Conservation (phyloP, 2,329 filamentous ascomycete species). For the Volutella citrinella region DNA sequence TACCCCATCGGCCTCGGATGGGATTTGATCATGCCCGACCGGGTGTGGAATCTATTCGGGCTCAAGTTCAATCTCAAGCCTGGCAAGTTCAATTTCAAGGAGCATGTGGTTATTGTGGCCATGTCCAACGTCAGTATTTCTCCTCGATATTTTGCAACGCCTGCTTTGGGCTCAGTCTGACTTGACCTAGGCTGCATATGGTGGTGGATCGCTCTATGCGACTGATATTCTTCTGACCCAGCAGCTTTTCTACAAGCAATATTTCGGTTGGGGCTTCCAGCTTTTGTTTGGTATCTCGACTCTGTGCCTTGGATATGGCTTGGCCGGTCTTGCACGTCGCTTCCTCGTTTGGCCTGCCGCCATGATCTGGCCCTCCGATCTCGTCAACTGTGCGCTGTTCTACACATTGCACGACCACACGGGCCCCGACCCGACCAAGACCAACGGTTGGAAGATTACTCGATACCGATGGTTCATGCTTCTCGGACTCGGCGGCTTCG, state of each 20-base stretch:
- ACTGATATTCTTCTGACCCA: constrained; percentile 50
- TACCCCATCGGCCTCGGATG: constrained; percentile 56
- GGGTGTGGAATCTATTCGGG: constrained; percentile 48
- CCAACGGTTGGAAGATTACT: constrained; percentile 61
- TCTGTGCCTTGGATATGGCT: constrained; percentile 55
- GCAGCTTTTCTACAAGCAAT: constrained; percentile 55
- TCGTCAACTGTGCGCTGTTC: constrained; percentile 53
- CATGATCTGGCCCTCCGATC: constrained; percentile 56
- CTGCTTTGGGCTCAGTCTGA: constrained; percentile 14
- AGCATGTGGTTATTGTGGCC: constrained; percentile 59
- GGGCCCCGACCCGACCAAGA: constrained; percentile 44
- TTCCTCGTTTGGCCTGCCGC: constrained; percentile 54
- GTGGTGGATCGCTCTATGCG: constrained; percentile 55
- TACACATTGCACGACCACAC: constrained; percentile 45
- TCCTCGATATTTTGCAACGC: not conserved
- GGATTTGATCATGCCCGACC: constrained; percentile 54
- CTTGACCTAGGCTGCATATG: constrained; percentile 49
- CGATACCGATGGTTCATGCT: constrained; percentile 62
- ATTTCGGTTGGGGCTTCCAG: constrained; percentile 53
- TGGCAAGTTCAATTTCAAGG: constrained; percentile 60
- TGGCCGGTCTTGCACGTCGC: constrained; percentile 52
- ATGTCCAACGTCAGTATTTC: constrained; percentile 58
- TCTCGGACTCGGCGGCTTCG: constrained; percentile 48
- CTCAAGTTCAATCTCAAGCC: constrained; percentile 55
- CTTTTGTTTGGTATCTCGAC: constrained; percentile 52